Evolutionary conservation across 495 filamentous ascomycete species (phyloP), one percentile per base, ranked within the genome.

Genomic region (Hypoxylon fragiforme): DNA sequence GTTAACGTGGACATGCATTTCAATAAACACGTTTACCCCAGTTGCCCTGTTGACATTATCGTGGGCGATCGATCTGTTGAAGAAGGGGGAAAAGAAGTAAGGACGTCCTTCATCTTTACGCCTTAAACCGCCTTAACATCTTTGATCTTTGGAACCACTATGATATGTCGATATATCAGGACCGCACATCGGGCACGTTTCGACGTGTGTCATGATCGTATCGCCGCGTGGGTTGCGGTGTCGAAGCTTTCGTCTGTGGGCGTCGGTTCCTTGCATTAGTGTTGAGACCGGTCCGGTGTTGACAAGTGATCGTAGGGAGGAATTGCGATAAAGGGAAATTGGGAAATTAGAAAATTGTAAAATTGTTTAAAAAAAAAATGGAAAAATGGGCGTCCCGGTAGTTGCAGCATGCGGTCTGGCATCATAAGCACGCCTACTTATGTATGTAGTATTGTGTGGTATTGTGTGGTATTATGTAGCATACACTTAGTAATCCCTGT

Each of bases 201-300:
- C n/a, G n/a, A n/a, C n/a, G n/a, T 28, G 24, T 4, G 24, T 28
- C 4, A 4, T 4, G 9, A 9, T 4, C 24, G 24, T 28, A 28
- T 46, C 18, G 19, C 47, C 24, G 41, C 24, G 22, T 18, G 42
- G 19, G 9, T 4, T 14, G 28, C 36, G 28, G 24, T 24, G 30
- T 55, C 21, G 36, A 47, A 22, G 7, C 0, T 36, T n/a, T 32
- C 34, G 21, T 34, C 26, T 39, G 39, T 46, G 28, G 26, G 14
- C 24, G 22, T 22, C 30, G 38, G 50, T 50, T 60, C 35, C 57
- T 50, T 60, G 45, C 57, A 60, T 54, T 58, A 58, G 24, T 26
- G 21, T 19, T 20, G 9, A 47, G 44, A 5, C 24, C 2, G 20
- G 20, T 28, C 16, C 3, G 43, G 19, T 35, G 30, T 28, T 28